Conservation (phyloP, 306 rosid species). For the Quercus alba region DNA sequence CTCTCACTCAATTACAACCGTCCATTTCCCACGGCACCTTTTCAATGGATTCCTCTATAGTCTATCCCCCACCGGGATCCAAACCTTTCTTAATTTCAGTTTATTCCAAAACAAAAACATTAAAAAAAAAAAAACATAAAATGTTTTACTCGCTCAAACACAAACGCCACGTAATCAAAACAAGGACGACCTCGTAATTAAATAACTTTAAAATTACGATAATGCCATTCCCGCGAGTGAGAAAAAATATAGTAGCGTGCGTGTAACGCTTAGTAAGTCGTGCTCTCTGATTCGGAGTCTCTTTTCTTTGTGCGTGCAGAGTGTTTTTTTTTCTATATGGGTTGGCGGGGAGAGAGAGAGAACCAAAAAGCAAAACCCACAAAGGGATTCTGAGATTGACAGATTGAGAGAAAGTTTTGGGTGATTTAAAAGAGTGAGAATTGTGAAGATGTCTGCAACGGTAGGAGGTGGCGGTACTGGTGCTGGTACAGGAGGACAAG, state of each 20-base stretch:
- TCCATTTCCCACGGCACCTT: background rate
- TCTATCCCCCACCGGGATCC: slow-evolving; percentile 20
- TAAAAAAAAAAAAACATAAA: background rate
- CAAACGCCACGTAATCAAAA: background rate
- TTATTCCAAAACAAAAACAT: background rate
- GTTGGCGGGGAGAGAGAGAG: background rate
- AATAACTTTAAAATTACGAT: background rate
- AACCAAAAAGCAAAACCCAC: background rate
- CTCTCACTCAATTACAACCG: slow-evolving; percentile 12
- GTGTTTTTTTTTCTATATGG: background rate
- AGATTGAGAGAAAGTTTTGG: too few relatives aligned
- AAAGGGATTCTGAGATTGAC: background rate
- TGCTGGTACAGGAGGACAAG: slow-evolving; percentile 34
- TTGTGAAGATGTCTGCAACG: slow-evolving; percentile 54
- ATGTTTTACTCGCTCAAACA: background rate
- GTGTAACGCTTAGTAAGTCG: background rate
- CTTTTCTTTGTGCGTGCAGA: too few relatives aligned
- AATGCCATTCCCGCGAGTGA: background rate
- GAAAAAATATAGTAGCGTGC: background rate
- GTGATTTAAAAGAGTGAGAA: background rate
- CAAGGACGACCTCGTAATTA: background rate
- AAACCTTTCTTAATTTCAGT: slow-evolving; percentile 19
- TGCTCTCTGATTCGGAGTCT: background rate
- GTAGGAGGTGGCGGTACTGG: slow-evolving; percentile 28
- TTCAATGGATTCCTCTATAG: background rate